Evolutionary conservation across 176 grass and related monocot species (phyloP).

Genomic region (Lolium multiflorum): DNA sequence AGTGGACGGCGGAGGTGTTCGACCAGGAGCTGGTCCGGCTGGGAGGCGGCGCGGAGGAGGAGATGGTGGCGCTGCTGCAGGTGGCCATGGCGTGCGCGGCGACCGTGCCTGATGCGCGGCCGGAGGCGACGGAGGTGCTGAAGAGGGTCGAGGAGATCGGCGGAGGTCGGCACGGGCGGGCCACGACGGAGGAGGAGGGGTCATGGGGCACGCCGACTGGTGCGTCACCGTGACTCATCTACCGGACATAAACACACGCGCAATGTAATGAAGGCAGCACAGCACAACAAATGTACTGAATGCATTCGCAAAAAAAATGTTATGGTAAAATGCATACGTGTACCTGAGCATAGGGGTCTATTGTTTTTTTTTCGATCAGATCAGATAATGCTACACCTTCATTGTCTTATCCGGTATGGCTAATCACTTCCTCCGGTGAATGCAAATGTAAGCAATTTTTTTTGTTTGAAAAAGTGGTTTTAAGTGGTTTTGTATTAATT

Average conservation of each 20-base stretch:
- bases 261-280: neutral
- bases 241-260: neutral
- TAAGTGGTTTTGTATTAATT: too few relatives aligned
- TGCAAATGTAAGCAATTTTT: neutral
- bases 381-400: neutral
- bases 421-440: neutral
- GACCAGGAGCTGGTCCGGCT: constrained; percentile 70
- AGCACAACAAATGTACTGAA: neutral
- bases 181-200: constrained; percentile 53
- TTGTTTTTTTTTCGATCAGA: neutral
- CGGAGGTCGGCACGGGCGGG: constrained; percentile 14
- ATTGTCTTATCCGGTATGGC: neutral
- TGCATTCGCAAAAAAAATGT: neutral
- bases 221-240: constrained; percentile 53
- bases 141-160: constrained; percentile 72
- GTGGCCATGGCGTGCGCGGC: constrained; percentile 86
- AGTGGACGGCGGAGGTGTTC: constrained; percentile 98
- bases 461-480: neutral
- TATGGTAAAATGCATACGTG: neutral
- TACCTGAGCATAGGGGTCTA: neutral
- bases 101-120: constrained; percentile 66
- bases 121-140: constrained; percentile 54
- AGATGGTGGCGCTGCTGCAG: constrained; percentile 93
- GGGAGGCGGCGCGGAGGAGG: constrained; percentile 70
- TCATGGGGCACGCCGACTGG: constrained; percentile 58